phyloP scores from a whole-genome alignment of 805 yeast species.

The Spencermartinsiella europaea region DNA sequence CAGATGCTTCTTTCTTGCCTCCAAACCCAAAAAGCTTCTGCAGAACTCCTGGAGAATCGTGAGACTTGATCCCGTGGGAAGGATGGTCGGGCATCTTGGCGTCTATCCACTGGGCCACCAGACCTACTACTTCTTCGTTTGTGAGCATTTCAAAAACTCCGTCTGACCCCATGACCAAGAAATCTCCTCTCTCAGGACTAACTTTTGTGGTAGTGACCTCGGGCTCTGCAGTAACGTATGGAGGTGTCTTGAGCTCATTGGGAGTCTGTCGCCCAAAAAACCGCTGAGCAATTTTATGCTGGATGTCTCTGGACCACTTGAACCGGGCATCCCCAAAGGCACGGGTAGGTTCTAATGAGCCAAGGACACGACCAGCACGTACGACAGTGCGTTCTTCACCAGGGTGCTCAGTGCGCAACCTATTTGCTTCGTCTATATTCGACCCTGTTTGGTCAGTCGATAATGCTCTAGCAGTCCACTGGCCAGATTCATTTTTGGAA shows the following conservation, averaged over 20 bases:
- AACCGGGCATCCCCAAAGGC: constrained; percentile 97
- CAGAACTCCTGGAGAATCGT: neutral
- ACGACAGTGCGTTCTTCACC: constrained; percentile 72
- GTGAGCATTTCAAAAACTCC: constrained; percentile 89
- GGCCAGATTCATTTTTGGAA: constrained; percentile 44
- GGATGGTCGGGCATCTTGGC: constrained; percentile 41
- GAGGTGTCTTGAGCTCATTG: constrained; percentile 78
- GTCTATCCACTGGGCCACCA: constrained; percentile 93
- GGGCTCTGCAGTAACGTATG: constrained; percentile 96
- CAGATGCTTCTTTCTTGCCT: neutral
- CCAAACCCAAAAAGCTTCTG: constrained; percentile 4
- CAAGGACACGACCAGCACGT: constrained; percentile 83
- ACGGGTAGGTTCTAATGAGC: constrained; percentile 89
- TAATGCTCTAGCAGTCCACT: constrained; percentile 84
- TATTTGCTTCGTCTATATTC: constrained; percentile 76
- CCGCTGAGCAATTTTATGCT: constrained; percentile 63
- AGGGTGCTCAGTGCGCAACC: constrained; percentile 85
- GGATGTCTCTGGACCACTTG: constrained; percentile 73
- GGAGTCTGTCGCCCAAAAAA: constrained; percentile 72
- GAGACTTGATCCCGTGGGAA: constrained; percentile 1
- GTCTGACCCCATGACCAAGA: constrained; percentile 88
- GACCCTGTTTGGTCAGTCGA: constrained; percentile 94
- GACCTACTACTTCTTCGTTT: constrained; percentile 86
- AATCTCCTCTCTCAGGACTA: constrained; percentile 66
- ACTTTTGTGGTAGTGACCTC: constrained; percentile 79